Evolutionary conservation across 1,139 yeast genomes (phyloP), one percentile per base, ranked within the genome.

Genomic region (Saccharomycopsis crataegensis): DNA sequence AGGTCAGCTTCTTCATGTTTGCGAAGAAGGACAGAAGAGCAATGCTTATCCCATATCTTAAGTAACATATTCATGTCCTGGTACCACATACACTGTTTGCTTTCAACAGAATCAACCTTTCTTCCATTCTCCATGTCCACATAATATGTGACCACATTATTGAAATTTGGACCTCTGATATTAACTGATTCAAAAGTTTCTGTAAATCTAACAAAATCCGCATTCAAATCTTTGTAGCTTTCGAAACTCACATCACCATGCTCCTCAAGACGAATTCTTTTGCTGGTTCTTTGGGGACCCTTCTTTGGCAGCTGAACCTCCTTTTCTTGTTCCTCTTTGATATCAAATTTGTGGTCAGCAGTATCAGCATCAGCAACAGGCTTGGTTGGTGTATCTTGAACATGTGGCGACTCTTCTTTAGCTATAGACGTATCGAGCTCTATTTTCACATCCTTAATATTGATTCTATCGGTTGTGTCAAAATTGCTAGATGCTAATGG

Each of bases 11-110:
- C n/a, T n/a, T n/a, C n/a, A n/a, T 43, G 42, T 16, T 31, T 42
- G 6, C 53, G 46, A 22, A 53, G 16, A 11, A 53, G 17, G 6
- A 49, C 38, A 12, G 28, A 34, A 7, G 56, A 53, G 33, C 43
- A 48, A 12, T 41, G 34, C 14, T 37, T 53, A 9, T 62, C 72
- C 85, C 85, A 80, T 31, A 65, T 62, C 16, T 67, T 67, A 14
- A 34, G 37, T 11, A 11, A 34, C 11, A 34, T 8, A 34, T 34
- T 34, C 9, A 34, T 8, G 11, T 34, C 37, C 8, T 34, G 37
- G 37, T 8, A 8, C 37, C 37, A 34, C 11, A 11, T 34, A 8
- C 37, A 11, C 9, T 34, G 37, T 8, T 8, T 8, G 8, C 37
- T 37, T 6, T 14, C 54, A 28, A 58, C 52, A 6, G 64, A 65